Evolutionary conservation across 805 yeast species (phyloP), one percentile per base, ranked within the genome.

Genomic region (Saccharomycopsis sp.): DNA sequence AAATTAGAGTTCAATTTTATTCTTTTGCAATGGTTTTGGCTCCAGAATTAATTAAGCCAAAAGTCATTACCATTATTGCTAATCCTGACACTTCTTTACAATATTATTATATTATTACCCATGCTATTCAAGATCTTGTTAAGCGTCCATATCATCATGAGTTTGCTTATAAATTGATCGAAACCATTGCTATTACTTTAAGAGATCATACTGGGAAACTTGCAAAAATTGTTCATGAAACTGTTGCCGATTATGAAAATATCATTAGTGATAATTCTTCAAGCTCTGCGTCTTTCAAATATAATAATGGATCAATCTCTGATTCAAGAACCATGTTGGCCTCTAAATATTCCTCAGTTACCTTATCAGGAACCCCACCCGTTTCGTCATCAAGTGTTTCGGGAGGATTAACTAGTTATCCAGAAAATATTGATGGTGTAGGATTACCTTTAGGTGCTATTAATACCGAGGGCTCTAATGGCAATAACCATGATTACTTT

Each of bases 41-140:
- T 17, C 47, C 47, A 10, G 48, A 46, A 17, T 29, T 37, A 13
- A 41, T 41, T 34, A 41, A 44, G 21, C 48, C 47, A 10, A 44
- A 44, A 15, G 40, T 46, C n/a, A 32, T 46, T 18, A 25, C 23
- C 1, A 40, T 44, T 25, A 37, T 46, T 23, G 41, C 42, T 10
- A 40, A 43, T 34, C 45, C 45, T 8, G 45, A 44, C 14, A 46
- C 41, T 20, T 38, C 43, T 5, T 27, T 46, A 10, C 45, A 39
- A 17, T 41, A 34, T 25, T 44, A 40, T 29, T 44, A 40, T 21
- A 40, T 44, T 20, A 36, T 44, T 14, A 32, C 37, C 12, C 37
- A 37, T 26, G 36, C 45, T 5, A 31, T 46, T 4, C 23, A 33
- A 23, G 34, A 35, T 19, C 26, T 46, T 14, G 21, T 40, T n/a